Conservation (phyloP, 129 eudicot genomes). For the Sambucus nigra region DNA sequence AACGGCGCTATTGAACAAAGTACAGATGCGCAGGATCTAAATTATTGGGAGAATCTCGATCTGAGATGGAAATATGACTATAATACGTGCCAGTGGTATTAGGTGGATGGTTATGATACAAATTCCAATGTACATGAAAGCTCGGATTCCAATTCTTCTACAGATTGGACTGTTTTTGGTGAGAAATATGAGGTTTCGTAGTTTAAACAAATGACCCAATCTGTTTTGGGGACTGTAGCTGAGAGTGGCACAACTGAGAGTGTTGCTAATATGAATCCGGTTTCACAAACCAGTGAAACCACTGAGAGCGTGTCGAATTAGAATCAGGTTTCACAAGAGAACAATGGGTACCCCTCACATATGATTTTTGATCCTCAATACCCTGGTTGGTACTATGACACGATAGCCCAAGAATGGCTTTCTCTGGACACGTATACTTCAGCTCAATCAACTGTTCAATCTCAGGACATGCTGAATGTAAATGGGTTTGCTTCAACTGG, state of each 20-base stretch:
- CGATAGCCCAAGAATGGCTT: slow-evolving; percentile 59
- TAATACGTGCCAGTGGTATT: no score
- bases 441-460: slow-evolving; percentile 25
- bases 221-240: slow-evolving; percentile 40
- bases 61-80: no score
- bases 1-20: no score
- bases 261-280: slow-evolving; percentile 46
- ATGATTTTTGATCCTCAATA: slow-evolving; percentile 85
- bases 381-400: slow-evolving; percentile 96
- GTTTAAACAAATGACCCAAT: slow-evolving; percentile 45
- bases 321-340: slow-evolving; percentile 47
- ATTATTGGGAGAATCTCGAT: no score
- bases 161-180: slow-evolving; percentile 31
- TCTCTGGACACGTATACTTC: slow-evolving; percentile 43
- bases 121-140: slow-evolving; percentile 19
- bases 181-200: slow-evolving; percentile 43
- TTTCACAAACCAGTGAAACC: slow-evolving; percentile 32
- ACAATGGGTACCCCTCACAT: slow-evolving; percentile 66
- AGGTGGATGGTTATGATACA: no score
- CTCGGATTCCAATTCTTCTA: slow-evolving; percentile 16
- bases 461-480: slow-evolving; percentile 34
- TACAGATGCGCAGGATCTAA: no score
- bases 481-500: slow-evolving; percentile 26
- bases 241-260: slow-evolving; percentile 36
- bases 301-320: slow-evolving; percentile 33